Base-by-base conservation (phyloP, 495 filamentous ascomycete genomes). In the Astrocystis sublimbata region DNA sequence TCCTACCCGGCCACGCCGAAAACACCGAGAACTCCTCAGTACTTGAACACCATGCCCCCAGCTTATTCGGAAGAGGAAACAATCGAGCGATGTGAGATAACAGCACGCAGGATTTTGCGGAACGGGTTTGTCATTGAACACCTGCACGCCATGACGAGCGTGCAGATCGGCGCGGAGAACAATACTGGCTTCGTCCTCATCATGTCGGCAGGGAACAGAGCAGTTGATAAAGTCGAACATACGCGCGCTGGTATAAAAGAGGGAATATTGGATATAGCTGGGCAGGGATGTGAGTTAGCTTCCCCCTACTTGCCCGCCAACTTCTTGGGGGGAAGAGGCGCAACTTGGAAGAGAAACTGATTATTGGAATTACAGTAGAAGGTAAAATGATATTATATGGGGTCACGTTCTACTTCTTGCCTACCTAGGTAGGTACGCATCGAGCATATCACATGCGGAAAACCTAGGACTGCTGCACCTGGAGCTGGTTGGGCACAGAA, bases 341-440 rank as follows among this genome's bases (percentile, higher is more conserved):
- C 6, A 26, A 38, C 13, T 13, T 7, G 2, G 12, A 15, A 13
- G 28, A 24, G n/a, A 35, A 58, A 13, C 60, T 62, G 2, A 35
- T 10, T 6, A 19, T 21, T 19, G 9, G 21, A 6, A 2, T 50
- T 2, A n/a, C 8, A 62, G 60, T 63, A 17, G 31, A 15, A 24
- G 61, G 61, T 10, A 63, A 36, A 31, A 57, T 63, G 61, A 63
- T 63, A 57, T 15, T 63, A 26, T 63, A 63, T 19, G 61, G 60
- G 21, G 31, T 58, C n/a, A 45, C 43, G 8, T 63, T 63, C 26
- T 28, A 63, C 12, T 63, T 63, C 24, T 17, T 17, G 8, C 31
- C 50, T 31, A 10, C 60, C 15, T 3, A 26, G 6, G 26, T 30
- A 28, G 26, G 46, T 6, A 49, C 13, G n/a, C 46, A 3, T n/a